Conservation (phyloP, 2,329 filamentous ascomycete genomes). For the Xylaria sp. region DNA sequence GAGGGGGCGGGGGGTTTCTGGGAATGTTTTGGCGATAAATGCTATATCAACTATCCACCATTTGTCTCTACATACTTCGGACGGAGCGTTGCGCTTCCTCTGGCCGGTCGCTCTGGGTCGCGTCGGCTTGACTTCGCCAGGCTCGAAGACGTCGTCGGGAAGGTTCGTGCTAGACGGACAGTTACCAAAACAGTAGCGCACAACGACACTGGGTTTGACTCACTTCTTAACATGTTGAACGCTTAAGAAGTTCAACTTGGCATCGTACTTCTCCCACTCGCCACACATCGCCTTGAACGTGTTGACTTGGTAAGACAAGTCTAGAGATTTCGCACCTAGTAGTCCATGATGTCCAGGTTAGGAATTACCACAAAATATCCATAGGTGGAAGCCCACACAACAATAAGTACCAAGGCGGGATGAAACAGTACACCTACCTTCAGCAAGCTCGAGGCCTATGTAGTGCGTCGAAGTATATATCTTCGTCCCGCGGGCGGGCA, state of each 20-base stretch:
- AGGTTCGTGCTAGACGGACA: constrained; percentile 70
- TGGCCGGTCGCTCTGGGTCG: constrained; percentile 48
- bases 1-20: constrained; percentile 11
- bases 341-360: constrained; percentile 40
- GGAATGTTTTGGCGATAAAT: constrained; percentile 27
- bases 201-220: constrained; percentile 38
- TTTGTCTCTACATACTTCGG: constrained; percentile 39
- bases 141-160: constrained; percentile 84
- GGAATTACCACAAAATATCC: constrained; percentile 18
- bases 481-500: constrained; percentile 37
- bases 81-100: constrained; percentile 53
- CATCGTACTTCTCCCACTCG: constrained; percentile 74
- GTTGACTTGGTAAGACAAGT: constrained; percentile 79
- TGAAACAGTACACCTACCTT: constrained; percentile 58
- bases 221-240: constrained; percentile 88
- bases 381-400: constrained; percentile 23
- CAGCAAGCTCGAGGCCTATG: constrained; percentile 79
- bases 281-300: constrained; percentile 85
- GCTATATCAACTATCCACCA: constrained; percentile 29
- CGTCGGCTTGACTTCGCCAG: constrained; percentile 72
- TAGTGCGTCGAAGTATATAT: constrained; percentile 94
- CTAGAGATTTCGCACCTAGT: constrained; percentile 68
- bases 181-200: constrained; percentile 19
- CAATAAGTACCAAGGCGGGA: background rate
- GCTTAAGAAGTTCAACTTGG: constrained; percentile 74